phyloP scores from a whole-genome alignment of 1,139 yeast genomes.

The Suhomyces bolitotheri region DNA sequence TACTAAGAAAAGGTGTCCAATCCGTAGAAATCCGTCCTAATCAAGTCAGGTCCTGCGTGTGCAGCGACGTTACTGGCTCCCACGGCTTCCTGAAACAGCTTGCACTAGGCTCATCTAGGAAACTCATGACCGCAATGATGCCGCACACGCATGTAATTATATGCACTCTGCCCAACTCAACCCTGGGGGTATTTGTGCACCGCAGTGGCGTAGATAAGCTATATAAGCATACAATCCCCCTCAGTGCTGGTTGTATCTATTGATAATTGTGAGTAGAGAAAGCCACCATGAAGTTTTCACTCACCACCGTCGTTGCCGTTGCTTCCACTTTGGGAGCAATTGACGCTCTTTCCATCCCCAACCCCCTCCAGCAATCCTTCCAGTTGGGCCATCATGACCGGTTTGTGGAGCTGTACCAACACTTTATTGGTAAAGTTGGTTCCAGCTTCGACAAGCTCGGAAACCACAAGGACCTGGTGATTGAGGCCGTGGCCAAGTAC shows the following conservation, averaged over 20 bases:
- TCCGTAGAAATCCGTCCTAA: too few species aligned
- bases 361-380: constrained; percentile 33
- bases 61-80: too few species aligned
- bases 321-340: constrained; percentile 23
- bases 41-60: too few species aligned
- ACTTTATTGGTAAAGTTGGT: constrained; percentile 19
- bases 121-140: constrained; percentile 2
- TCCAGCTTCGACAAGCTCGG: constrained; percentile 20
- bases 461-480: constrained; percentile 24
- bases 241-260: background rate
- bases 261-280: too few species aligned
- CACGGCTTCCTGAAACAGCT: constrained; percentile 3
- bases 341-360: constrained; percentile 36
- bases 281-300: constrained; percentile 31
- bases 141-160: too few species aligned
- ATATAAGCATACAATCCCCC: constrained; percentile 1
- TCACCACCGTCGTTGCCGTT: constrained; percentile 26
- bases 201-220: constrained; percentile 2
- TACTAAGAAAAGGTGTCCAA: too few species aligned
- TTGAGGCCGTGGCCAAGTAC: constrained; percentile 35
- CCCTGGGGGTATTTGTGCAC: too few species aligned
- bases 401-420: constrained; percentile 17
- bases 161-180: too few species aligned
- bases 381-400: constrained; percentile 22
- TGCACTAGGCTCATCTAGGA: constrained; percentile 1